Evolutionary conservation across 177 flowering plant genomes (phyloP).

Genomic region (Vitis hybrid): DNA sequence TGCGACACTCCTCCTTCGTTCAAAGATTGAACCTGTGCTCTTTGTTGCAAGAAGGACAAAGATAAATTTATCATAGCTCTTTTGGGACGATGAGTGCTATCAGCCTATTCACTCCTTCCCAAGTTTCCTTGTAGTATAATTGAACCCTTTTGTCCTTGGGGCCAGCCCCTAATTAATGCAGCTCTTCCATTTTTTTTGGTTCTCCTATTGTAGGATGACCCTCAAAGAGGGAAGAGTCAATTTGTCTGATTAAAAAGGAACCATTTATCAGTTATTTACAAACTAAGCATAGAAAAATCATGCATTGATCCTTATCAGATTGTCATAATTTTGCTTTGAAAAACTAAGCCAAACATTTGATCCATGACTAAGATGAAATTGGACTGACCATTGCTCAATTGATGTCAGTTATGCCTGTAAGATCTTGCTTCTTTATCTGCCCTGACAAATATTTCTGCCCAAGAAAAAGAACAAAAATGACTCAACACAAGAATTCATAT

Average conservation of each 20-base stretch:
- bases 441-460: too few species aligned
- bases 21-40: slow-evolving; percentile 27
- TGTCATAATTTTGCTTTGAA: too few species aligned
- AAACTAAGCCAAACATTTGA: too few species aligned
- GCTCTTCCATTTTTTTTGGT: slow-evolving; percentile 16
- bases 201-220: slow-evolving; percentile 19
- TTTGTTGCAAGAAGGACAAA: slow-evolving; percentile 23
- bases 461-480: too few species aligned
- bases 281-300: too few species aligned
- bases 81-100: background rate
- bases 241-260: slow-evolving; percentile 4
- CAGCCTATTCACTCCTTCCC: background rate
- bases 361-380: too few species aligned
- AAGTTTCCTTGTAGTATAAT: slow-evolving; percentile 22
- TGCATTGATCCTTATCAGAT: too few species aligned
- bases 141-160: slow-evolving; percentile 15
- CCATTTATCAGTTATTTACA: too few species aligned
- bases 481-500: too few species aligned
- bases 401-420: too few species aligned
- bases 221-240: slow-evolving; percentile 28
- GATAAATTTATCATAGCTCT: slow-evolving; percentile 31
- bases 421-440: too few species aligned
- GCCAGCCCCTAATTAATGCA: slow-evolving; percentile 26
- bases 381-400: too few species aligned
- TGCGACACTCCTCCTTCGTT: slow-evolving; percentile 19